phyloP scores from a whole-genome alignment of 805 yeast species.

The Sugiyamaella marilandica region DNA sequence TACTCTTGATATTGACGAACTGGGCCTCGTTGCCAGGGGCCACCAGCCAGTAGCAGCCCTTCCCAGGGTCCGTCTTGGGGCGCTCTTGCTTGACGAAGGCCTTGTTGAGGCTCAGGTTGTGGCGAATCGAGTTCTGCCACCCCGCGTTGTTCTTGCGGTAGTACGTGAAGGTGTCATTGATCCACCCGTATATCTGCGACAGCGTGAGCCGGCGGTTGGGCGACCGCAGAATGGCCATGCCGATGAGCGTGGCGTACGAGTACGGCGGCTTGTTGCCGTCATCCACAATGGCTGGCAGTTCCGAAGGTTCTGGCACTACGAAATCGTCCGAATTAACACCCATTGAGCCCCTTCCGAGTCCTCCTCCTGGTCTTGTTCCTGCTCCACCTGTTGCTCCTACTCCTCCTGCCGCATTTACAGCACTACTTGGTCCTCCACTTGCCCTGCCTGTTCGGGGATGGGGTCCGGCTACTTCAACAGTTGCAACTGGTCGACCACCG shows the following conservation, averaged over 20 bases:
- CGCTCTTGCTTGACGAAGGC: constrained; percentile 88
- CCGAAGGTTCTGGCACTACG: constrained; percentile 12
- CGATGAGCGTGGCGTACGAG: constrained; percentile 89
- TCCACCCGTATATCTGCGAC: constrained; percentile 89
- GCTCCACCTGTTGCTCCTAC: not conserved
- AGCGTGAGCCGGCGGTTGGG: constrained; percentile 64
- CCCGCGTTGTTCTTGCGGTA: constrained; percentile 84
- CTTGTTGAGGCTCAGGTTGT: constrained; percentile 85
- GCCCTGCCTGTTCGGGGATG: too few species aligned
- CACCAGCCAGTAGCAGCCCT: constrained; percentile 90
- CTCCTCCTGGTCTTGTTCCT: too few species aligned
- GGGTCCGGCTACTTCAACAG: not conserved
- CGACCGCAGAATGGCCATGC: constrained; percentile 87
- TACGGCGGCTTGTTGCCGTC: constrained; percentile 81
- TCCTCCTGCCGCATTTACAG: not conserved
- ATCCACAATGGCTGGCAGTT: constrained; percentile 35
- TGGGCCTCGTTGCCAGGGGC: constrained; percentile 77
- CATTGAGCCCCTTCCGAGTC: too few species aligned
- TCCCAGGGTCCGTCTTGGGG: constrained; percentile 55
- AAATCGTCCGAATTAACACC: not conserved
- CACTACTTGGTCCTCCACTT: too few species aligned
- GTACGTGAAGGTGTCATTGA: constrained; percentile 74
- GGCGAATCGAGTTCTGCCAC: constrained; percentile 97
- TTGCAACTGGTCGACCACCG: not conserved
- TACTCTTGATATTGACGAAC: constrained; percentile 45